A percentile compares a stretch with the other conserved stretches of the same genome.
Evolutionary conservation across 768 basidiomycete genomes (phyloP).

Genomic region (Trichaptum fuscoviolaceum): DNA sequence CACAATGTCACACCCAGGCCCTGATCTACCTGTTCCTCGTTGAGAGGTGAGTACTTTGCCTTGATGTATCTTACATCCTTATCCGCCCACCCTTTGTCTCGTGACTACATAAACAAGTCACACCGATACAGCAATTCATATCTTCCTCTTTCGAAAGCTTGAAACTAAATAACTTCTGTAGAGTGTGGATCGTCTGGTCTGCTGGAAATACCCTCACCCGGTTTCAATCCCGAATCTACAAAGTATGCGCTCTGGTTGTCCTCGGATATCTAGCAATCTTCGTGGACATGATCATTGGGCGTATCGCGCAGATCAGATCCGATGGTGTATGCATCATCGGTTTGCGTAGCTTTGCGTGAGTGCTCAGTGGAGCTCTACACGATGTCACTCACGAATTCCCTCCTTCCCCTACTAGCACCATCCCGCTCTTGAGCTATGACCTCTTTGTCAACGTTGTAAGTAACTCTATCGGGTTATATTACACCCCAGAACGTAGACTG

Average conservation of each 20-base stretch:
- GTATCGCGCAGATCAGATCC: constrained; percentile 28
- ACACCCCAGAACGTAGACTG: constrained; percentile 2
- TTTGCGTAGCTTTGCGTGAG: constrained; percentile 32
- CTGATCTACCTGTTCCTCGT: neutral
- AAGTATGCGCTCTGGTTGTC: constrained; percentile 33
- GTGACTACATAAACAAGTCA: neutral
- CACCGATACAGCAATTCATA: neutral
- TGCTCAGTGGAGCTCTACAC: neutral
- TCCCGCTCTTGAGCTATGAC: constrained; percentile 43
- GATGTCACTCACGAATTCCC: neutral
- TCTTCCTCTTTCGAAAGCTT: neutral
- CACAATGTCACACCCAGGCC: neutral
- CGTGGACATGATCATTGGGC: constrained; percentile 35
- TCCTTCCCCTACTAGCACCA: constrained; percentile 11
- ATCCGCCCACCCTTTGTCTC: neutral
- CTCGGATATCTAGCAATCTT: constrained; percentile 35
- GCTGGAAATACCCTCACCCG: constrained; percentile 20
- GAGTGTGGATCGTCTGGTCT: constrained; percentile 19
- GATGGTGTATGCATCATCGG: constrained; percentile 45
- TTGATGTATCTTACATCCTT: neutral
- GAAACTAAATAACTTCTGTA: neutral
- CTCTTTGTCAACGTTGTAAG: constrained; percentile 30
- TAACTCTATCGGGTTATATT: constrained; percentile 3
- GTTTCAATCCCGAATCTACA: constrained; percentile 36
- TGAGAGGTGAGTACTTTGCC: neutral